A percentile compares a stretch with the other conserved stretches of the same genome.
phyloP scores from a whole-genome alignment of 148 eudicot species.

The Tetragonia tetragonoides region DNA sequence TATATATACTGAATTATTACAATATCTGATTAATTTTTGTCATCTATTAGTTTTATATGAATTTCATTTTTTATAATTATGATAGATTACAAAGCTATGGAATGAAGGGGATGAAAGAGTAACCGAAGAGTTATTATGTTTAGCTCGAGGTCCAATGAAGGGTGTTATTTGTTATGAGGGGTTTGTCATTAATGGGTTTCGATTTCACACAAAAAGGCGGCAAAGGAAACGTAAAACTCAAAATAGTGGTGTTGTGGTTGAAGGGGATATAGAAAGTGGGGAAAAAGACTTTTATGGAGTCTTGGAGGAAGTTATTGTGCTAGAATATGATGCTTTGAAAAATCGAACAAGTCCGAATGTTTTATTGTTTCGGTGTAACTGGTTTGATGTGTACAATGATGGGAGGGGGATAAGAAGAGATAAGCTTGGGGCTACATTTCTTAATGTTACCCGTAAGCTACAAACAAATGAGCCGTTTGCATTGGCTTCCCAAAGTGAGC shows the following conservation, averaged over 20 bases:
- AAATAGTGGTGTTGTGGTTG: background rate
- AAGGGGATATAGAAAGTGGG: background rate
- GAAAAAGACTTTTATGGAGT: background rate
- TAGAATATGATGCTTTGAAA: background rate
- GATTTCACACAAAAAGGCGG: background rate
- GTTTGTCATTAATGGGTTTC: background rate
- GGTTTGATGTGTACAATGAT: no score
- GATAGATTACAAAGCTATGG: background rate
- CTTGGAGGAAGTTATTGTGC: background rate
- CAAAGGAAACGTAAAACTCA: background rate
- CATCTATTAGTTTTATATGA: background rate
- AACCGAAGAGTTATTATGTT: background rate
- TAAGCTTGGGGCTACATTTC: background rate
- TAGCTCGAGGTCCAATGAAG: background rate
- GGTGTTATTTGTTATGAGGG: background rate
- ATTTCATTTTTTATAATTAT: background rate
- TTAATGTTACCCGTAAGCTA: background rate
- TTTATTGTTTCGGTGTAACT: background rate
- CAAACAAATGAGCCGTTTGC: slow-evolving; percentile 1
- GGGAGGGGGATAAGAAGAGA: background rate
- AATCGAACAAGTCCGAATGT: background rate
- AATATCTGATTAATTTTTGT: background rate
- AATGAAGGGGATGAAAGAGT: background rate
- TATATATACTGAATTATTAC: background rate
- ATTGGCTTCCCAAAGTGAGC: background rate